A percentile compares a stretch with the other conserved stretches of the same genome.
These are phyloP conservation scores for Tephrocybe sp. DNA, from an alignment of 768 basidiomycete species.

Conservation along the genomic window DNA sequence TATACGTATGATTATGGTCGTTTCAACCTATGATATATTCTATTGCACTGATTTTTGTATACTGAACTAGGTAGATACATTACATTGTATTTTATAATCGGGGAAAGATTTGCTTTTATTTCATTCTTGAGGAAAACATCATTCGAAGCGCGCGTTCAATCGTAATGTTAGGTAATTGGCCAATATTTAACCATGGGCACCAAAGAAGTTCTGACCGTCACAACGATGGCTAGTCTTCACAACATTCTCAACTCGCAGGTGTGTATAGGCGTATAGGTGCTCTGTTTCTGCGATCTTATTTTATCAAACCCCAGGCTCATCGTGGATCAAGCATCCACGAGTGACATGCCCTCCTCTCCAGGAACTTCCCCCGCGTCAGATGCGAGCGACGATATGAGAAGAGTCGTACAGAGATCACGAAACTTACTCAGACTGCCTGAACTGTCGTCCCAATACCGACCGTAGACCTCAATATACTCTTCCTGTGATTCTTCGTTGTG, in stretches of 20 bases:
- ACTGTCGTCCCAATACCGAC: conserved; percentile 75
- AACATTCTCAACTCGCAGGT: conserved; percentile 60
- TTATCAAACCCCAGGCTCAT: conserved; percentile 19
- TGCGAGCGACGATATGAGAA: conserved; percentile 26
- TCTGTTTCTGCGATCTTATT: conserved; percentile 16
- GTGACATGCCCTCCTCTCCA: conserved; percentile 28
- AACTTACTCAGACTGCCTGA: conserved; percentile 71
- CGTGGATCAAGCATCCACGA: conserved; percentile 24
- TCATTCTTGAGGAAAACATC: conserved; percentile 9
- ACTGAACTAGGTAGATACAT: not conserved
- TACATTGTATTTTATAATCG: conserved; percentile 8
- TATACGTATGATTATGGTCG: conserved; percentile 19
- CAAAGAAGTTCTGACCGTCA: conserved; percentile 22
- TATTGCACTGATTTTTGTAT: conserved; percentile 3
- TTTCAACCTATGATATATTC: conserved; percentile 14
- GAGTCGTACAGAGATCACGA: conserved; percentile 37
- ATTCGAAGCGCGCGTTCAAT: conserved; percentile 15
- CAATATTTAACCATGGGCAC: conserved; percentile 25
- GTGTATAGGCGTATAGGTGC: conserved; percentile 19
- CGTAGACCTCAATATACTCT: conserved; percentile 82
- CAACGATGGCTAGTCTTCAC: conserved; percentile 52
- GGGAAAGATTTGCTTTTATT: conserved; percentile 13
- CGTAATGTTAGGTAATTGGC: conserved; percentile 20
- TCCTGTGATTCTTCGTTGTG: conserved; percentile 80
- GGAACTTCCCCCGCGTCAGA: conserved; percentile 29